phyloP scores from a whole-genome alignment of 768 basidiomycete species.

The Suillus lakei region DNA sequence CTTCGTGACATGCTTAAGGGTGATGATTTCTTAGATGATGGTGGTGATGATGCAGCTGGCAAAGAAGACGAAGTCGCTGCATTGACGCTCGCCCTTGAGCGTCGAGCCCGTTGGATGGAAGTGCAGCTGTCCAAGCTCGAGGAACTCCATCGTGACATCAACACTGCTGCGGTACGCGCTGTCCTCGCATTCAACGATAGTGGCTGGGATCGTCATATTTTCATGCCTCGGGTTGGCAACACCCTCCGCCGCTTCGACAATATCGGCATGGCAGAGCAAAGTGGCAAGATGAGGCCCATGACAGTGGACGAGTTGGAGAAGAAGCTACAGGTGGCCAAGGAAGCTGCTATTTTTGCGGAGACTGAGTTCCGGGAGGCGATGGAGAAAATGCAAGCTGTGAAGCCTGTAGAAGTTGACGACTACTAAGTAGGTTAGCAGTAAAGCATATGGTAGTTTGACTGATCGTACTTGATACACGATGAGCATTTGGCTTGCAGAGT shows the following conservation, averaged over 20 bases:
- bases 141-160: constrained; percentile 89
- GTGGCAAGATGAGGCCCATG: constrained; percentile 53
- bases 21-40: constrained; percentile 84
- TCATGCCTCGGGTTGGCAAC: constrained; percentile 72
- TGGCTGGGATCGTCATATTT: constrained; percentile 77
- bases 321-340: constrained; percentile 71
- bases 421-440: constrained; percentile 21
- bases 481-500: not conserved
- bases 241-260: constrained; percentile 71
- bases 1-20: constrained; percentile 88
- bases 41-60: constrained; percentile 61
- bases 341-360: constrained; percentile 73
- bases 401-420: constrained; percentile 49
- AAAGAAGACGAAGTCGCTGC: constrained; percentile 87
- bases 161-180: constrained; percentile 83
- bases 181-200: constrained; percentile 84
- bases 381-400: constrained; percentile 63
- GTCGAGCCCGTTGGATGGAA: constrained; percentile 94
- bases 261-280: constrained; percentile 59
- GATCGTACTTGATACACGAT: not conserved
- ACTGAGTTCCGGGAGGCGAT: constrained; percentile 76
- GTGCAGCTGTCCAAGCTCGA: constrained; percentile 88
- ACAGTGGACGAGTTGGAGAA: constrained; percentile 74
- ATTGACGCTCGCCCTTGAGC: constrained; percentile 80
- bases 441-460: not conserved